A percentile compares a stretch with the other conserved stretches of the same genome.
Conservation (phyloP, 1,139 yeast genomes). For the Taphrina flavorubra region DNA sequence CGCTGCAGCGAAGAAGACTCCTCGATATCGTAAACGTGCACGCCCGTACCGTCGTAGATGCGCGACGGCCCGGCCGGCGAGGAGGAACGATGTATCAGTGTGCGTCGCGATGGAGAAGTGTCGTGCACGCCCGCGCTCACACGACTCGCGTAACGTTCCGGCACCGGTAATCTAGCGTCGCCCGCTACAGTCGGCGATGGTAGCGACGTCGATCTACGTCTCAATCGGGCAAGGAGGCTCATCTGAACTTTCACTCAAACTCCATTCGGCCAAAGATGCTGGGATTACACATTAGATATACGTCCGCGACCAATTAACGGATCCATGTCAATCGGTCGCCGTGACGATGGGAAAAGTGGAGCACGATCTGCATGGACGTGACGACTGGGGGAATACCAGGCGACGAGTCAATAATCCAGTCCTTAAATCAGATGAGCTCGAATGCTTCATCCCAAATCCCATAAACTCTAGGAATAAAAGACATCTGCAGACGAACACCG, state of each 20-base stretch:
- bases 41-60: not conserved
- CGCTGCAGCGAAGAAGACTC: not conserved
- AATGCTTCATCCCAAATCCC: too few species aligned
- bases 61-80: not conserved
- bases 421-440: not conserved
- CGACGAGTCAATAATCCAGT: not conserved
- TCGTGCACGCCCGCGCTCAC: slow-evolving; percentile 15
- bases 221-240: not conserved
- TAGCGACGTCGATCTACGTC: not conserved
- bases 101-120: not conserved
- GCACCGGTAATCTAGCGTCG: not conserved
- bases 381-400: not conserved
- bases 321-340: not conserved
- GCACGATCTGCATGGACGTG: not conserved
- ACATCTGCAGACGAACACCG: too few species aligned
- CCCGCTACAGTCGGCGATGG: not conserved
- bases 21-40: not conserved
- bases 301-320: too few species aligned
- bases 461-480: too few species aligned
- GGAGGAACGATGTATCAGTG: not conserved
- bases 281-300: too few species aligned
- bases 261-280: too few species aligned
- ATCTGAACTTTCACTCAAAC: not conserved
- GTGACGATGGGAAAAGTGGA: not conserved
- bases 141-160: not conserved